phyloP scores from a whole-genome alignment of 2,329 filamentous ascomycete species.

The Fusarium xyrophilum region DNA sequence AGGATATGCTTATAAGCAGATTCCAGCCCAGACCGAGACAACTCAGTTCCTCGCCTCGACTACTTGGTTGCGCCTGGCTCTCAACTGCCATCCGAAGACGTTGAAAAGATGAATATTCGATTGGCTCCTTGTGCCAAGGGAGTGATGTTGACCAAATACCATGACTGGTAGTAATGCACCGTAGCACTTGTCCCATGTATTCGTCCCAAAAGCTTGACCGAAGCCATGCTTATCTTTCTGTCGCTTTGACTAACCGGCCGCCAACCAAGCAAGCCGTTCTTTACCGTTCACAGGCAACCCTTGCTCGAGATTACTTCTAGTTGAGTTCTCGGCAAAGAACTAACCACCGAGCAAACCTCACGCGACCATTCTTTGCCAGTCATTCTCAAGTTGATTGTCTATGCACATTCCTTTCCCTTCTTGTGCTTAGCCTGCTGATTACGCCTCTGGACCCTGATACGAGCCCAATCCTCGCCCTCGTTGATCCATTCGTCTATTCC shows the following conservation, averaged over 20 bases:
- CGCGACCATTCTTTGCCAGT: conserved; percentile 21
- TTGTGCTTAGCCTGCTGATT: conserved; percentile 12
- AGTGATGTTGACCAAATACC: conserved; percentile 11
- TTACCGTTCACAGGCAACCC: conserved; percentile 25
- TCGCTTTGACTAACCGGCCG: conserved; percentile 8
- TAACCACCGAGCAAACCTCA: conserved; percentile 16
- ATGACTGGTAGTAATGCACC: conserved; percentile 1
- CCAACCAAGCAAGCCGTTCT: conserved; percentile 4
- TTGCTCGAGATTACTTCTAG: conserved; percentile 2
- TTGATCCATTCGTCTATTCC: conserved; percentile 31
- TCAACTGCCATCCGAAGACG: not conserved
- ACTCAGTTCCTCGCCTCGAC: not conserved
- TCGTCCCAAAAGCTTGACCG: conserved; percentile 29
- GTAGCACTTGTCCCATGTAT: conserved; percentile 12
- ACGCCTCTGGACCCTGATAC: conserved; percentile 22
- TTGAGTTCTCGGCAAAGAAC: conserved; percentile 5
- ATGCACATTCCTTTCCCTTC: conserved; percentile 20
- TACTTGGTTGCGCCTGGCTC: not conserved
- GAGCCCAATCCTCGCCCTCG: not conserved
- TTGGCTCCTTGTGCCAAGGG: conserved; percentile 4
- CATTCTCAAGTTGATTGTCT: conserved; percentile 13
- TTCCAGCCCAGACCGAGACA: not conserved
- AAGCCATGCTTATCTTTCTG: conserved; percentile 32
- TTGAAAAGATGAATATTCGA: not conserved
- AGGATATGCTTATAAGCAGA: conserved; percentile 3